Base-by-base conservation (phyloP, 345 rosid species). In the Aquilaria yunnanensis region DNA sequence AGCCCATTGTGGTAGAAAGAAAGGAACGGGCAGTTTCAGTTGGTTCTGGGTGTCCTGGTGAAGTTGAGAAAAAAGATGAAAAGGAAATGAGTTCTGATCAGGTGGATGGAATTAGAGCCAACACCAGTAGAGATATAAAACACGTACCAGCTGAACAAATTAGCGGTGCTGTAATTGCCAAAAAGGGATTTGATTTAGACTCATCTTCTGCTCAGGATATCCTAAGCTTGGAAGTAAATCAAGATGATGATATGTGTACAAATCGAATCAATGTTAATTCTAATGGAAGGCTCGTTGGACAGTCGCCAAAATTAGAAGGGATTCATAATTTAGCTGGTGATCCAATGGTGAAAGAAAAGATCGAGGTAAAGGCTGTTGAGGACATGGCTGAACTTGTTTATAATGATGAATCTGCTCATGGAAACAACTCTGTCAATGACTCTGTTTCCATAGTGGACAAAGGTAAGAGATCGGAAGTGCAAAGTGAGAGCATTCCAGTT, bases 151-250 rank as follows among this genome's bases (percentile, higher is more conserved):
- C 76, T 84, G 83, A 81, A 47, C 72, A 71, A 73, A 64, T 51
- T 52, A 67, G 68, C 54, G 74, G 73, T 34, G 76, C 69, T 51
- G 75, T 70, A 63, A 56, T 66, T 58, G 76, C 69, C 64, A 65
- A 67, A 33, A 81, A 76, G 69, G 72, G 70, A 63, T 70, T 84
- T 70, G 86, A 84, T 67, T 77, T 83, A 51, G 89, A 83, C 63
- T 84, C 89, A 67, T 86, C 86, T 66, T 77, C 78, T 72, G 77
- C 83, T 8, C 79, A 61, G 57, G 80, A 78, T 47, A 78, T 68
- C 57, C 48, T 71, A 69, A 72, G 70, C 60, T 62, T 81, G 65
- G 86, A 80, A 71, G 77, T 59, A 69, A 81, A 72, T 71, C 81
- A 80, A 66, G 84, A 72, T 57, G 67, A 65, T 59, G 81, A 74